These are phyloP conservation scores for Pleurotus tuoliensis DNA, from an alignment of 768 basidiomycete genomes.

Conservation along the genomic window DNA sequence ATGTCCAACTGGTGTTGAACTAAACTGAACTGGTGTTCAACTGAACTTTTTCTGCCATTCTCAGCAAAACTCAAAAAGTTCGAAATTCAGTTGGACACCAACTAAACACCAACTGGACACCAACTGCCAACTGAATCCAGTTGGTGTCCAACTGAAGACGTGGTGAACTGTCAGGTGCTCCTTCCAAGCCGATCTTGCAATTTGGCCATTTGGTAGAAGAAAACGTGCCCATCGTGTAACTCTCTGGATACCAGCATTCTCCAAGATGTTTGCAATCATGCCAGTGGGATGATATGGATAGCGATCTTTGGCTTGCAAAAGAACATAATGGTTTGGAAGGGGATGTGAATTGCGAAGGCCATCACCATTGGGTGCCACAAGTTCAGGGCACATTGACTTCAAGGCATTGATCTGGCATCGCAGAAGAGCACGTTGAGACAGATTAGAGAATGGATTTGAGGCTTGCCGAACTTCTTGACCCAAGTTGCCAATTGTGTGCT, in stretches of 20 bases:
- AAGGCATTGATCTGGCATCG: constrained; percentile 6
- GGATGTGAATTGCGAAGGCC: not conserved
- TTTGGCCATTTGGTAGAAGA: constrained; percentile 11
- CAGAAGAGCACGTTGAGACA: constrained; percentile 3
- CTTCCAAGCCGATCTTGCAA: constrained; percentile 6
- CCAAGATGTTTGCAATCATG: not conserved
- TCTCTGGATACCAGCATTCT: not conserved
- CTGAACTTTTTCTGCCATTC: no score
- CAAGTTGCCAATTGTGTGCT: constrained; percentile 7
- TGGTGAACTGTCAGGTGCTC: no score
- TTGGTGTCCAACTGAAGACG: no score
- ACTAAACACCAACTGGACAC: no score
- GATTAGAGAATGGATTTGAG: constrained; percentile 7
- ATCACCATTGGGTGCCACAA: not conserved
- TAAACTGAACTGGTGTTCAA: no score
- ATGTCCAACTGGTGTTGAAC: no score
- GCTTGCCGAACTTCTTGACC: constrained; percentile 7
- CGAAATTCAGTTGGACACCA: no score
- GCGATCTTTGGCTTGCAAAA: constrained; percentile 1
- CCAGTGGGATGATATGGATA: not conserved
- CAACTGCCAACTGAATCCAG: no score
- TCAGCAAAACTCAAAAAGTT: no score
- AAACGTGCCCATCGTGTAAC: constrained; percentile 11
- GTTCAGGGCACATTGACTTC: not conserved
- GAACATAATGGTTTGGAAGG: constrained; percentile 6